phyloP scores from a whole-genome alignment of 768 basidiomycete genomes.

The Neoboletus magnificus region DNA sequence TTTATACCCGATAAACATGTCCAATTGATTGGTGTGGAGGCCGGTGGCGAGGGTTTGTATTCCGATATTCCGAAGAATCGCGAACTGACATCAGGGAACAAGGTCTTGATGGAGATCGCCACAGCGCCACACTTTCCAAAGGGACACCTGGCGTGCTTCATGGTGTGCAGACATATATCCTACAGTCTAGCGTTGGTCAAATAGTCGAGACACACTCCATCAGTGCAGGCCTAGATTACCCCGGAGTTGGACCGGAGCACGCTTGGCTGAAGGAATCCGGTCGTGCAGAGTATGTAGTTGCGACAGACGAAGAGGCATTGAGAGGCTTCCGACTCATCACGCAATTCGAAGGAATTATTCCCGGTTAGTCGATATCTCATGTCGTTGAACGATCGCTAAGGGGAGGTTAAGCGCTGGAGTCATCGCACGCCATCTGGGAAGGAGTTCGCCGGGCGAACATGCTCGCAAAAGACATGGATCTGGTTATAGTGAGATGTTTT shows the following conservation, averaged over 20 bases:
- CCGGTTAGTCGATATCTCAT: slow-evolving; percentile 48
- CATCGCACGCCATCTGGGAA: slow-evolving; percentile 94
- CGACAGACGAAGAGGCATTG: slow-evolving; percentile 92
- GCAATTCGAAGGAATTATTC: slow-evolving; percentile 95
- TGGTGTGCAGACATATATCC: slow-evolving; percentile 92
- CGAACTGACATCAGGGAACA: slow-evolving; percentile 5
- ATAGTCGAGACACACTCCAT: slow-evolving; percentile 97
- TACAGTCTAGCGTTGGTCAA: slow-evolving; percentile 86
- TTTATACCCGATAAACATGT: slow-evolving; percentile 89
- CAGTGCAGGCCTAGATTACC: slow-evolving; percentile 94
- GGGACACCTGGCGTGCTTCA: slow-evolving; percentile 94
- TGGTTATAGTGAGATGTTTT: slow-evolving; percentile 75
- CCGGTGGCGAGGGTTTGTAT: slow-evolving; percentile 85
- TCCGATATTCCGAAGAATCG: neutral
- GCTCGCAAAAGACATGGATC: slow-evolving; percentile 76
- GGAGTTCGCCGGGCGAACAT: slow-evolving; percentile 82
- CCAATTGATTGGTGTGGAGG: slow-evolving; percentile 90
- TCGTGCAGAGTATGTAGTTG: slow-evolving; percentile 88
- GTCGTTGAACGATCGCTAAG: slow-evolving; percentile 5
- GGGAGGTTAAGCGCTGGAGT: slow-evolving; percentile 70
- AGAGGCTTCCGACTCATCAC: slow-evolving; percentile 90
- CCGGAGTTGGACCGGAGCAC: slow-evolving; percentile 97
- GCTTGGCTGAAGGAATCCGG: slow-evolving; percentile 95
- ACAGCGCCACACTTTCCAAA: slow-evolving; percentile 90
- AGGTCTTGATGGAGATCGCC: slow-evolving; percentile 77